A percentile compares a stretch with the other conserved stretches of the same genome.
These are phyloP conservation scores for Inga oerstediana DNA, from an alignment of 306 rosid genomes.

Conservation along the genomic window DNA sequence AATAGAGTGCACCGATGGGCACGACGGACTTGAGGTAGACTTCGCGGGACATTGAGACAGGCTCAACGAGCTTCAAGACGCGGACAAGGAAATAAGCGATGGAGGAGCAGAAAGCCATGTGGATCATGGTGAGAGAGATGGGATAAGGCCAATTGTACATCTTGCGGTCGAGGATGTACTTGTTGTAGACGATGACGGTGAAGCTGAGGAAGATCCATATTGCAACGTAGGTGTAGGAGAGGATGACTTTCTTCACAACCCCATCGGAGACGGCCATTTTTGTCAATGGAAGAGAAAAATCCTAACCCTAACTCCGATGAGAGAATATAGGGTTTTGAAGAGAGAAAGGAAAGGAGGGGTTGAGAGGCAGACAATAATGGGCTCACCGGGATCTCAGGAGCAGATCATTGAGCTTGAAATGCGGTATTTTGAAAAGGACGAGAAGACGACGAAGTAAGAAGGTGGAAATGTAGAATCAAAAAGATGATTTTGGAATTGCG, in stretches of 20 bases:
- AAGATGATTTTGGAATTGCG: neutral
- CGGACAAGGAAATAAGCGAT: conserved; percentile 78
- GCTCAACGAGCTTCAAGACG: conserved; percentile 88
- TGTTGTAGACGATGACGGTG: conserved; percentile 95
- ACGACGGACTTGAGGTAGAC: conserved; percentile 76
- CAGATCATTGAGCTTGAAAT: neutral
- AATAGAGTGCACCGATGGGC: conserved; percentile 95
- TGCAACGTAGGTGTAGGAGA: conserved; percentile 83
- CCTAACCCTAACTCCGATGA: conserved; percentile 37
- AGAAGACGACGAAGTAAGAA: neutral
- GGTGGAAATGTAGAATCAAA: too few relatives aligned
- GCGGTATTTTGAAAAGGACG: neutral
- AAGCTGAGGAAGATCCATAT: conserved; percentile 96
- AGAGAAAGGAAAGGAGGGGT: neutral
- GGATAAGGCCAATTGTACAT: conserved; percentile 98
- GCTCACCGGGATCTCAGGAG: neutral
- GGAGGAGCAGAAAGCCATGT: conserved; percentile 94
- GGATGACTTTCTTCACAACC: conserved; percentile 75
- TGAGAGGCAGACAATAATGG: conserved; percentile 10
- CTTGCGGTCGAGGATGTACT: conserved; percentile 89
- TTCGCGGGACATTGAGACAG: conserved; percentile 85
- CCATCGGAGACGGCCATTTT: conserved; percentile 77
- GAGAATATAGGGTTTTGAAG: neutral
- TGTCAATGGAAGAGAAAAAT: conserved; percentile 19
- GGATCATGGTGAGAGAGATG: conserved; percentile 96